phyloP scores from a whole-genome alignment of 2,329 filamentous ascomycete species.

The Cercospora zeina region DNA sequence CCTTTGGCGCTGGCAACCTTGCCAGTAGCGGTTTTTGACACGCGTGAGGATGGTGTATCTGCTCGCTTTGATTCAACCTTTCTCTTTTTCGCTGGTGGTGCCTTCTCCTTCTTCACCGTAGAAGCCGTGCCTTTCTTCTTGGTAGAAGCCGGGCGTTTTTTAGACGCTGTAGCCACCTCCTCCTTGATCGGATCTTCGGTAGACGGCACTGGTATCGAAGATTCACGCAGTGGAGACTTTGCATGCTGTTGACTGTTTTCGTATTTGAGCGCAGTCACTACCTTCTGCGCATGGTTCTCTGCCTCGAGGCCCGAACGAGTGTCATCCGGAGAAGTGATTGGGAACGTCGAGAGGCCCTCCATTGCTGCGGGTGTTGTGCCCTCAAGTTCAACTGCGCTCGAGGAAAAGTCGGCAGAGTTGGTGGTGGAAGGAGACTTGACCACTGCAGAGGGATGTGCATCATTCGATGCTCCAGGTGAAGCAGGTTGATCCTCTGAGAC shows the following conservation, averaged over 20 bases:
- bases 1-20: conserved; percentile 43
- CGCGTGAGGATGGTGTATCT: conserved; percentile 46
- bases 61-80: conserved; percentile 45
- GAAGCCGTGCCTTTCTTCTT: conserved; percentile 51
- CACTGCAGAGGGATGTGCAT: not conserved
- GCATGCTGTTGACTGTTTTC: conserved; percentile 46
- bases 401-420: not conserved
- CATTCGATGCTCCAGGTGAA: conserved; percentile 2
- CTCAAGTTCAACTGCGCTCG: not conserved
- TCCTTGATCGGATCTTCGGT: conserved; percentile 42
- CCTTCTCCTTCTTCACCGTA: conserved; percentile 48
- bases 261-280: conserved; percentile 49
- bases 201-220: conserved; percentile 44
- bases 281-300: conserved; percentile 46
- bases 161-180: conserved; percentile 35
- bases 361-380: not conserved
- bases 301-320: conserved; percentile 32
- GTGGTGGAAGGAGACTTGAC: not conserved
- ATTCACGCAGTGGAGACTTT: conserved; percentile 43
- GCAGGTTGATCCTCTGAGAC: not conserved
- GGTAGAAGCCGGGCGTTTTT: conserved; percentile 49
- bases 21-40: conserved; percentile 37
- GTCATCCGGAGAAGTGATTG: conserved; percentile 39
- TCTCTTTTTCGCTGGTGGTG: conserved; percentile 48
- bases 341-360: not conserved